Conservation (phyloP, 192 early-diverging fungal species). For the Coemansia sp. region DNA sequence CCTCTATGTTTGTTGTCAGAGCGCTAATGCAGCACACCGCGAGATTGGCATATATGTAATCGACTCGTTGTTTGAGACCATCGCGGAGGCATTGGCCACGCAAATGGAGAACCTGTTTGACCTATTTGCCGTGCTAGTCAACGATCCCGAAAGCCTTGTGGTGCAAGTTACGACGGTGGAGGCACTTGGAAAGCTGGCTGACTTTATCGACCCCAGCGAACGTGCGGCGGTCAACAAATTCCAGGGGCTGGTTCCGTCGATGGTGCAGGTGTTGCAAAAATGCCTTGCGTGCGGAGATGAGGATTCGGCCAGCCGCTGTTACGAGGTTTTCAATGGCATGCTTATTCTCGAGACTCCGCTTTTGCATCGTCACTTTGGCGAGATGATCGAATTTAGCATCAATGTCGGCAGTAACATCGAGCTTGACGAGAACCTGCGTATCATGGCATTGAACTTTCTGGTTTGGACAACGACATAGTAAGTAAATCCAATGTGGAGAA, state of each 20-base stretch:
- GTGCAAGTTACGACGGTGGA: constrained; percentile 81
- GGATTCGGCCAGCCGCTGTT: constrained; percentile 72
- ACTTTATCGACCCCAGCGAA: constrained; percentile 73
- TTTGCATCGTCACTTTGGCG: constrained; percentile 72
- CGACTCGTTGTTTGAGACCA: constrained; percentile 83
- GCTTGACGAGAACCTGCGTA: constrained; percentile 68
- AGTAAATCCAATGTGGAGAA: constrained; percentile 27
- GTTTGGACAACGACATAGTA: constrained; percentile 65
- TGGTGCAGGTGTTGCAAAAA: constrained; percentile 83
- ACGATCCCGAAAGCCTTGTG: constrained; percentile 78
- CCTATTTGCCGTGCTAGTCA: constrained; percentile 70
- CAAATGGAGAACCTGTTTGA: constrained; percentile 68
- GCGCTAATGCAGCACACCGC: constrained; percentile 68
- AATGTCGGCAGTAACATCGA: constrained; percentile 67
- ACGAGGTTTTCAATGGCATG: constrained; percentile 85
- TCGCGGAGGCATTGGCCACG: constrained; percentile 62
- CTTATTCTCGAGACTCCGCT: constrained; percentile 79
- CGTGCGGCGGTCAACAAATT: constrained; percentile 70
- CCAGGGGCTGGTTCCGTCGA: constrained; percentile 72
- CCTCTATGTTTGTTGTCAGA: constrained; percentile 78
- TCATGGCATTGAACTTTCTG: constrained; percentile 78
- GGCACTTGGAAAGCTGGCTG: constrained; percentile 78
- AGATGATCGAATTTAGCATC: constrained; percentile 81
- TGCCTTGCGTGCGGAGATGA: constrained; percentile 74
- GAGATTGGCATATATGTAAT: constrained; percentile 85